Base-by-base conservation (phyloP, 2,329 filamentous ascomycete genomes). In the Cordyceps fumosorosea region DNA sequence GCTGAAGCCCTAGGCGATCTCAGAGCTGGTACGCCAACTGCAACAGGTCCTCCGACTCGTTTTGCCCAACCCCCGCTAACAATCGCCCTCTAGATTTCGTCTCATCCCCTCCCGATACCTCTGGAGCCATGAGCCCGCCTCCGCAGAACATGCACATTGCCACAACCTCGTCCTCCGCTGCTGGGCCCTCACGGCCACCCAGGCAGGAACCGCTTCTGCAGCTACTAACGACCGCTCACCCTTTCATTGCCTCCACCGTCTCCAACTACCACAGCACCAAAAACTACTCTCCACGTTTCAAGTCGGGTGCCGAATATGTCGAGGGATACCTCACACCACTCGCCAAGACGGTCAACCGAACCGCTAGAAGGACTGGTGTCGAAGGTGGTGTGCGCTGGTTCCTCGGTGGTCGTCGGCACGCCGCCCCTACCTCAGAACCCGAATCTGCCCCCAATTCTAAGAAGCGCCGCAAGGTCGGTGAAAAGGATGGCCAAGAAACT, bases 381-480 rank as follows among this genome's bases (percentile, higher is more conserved):
- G 93, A 98, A 72, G 88, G 88, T 61, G 89, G 91, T 62, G 83
- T 97, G 16, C 84, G 95, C 56, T 93, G 92, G 84, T 95, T 96
- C 67, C 79, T 97, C 7, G 84, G 85, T 20, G 78, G 79, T 24
- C 78, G 84, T 50, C 79, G 84, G 50, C 81, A 83, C 47, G 76
- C 77, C 50, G 76, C 75, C 5, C 74, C 77, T 32, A 71, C 77
- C 14, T 75, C 77, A 0, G 81, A 86, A 60, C 64, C 78, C 10
- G 83, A 84, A 63, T 67, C 74, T 0, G 75, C 74, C 47, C 76
- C 59, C 67, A 76, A 76, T 24, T 82, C 79, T 2, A 79, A 84
- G 69, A 88, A 88, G 71, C 78, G 85, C 34, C 80, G 85, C 59
- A 86, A 82, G 75, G 83, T 80, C 52, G 83, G 74, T 67, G 80